Percentiles rank a stretch among this genome's conserved stretches.
Conservation (phyloP, 1,139 yeast species). For the Debaryomycetaceae sp. region DNA sequence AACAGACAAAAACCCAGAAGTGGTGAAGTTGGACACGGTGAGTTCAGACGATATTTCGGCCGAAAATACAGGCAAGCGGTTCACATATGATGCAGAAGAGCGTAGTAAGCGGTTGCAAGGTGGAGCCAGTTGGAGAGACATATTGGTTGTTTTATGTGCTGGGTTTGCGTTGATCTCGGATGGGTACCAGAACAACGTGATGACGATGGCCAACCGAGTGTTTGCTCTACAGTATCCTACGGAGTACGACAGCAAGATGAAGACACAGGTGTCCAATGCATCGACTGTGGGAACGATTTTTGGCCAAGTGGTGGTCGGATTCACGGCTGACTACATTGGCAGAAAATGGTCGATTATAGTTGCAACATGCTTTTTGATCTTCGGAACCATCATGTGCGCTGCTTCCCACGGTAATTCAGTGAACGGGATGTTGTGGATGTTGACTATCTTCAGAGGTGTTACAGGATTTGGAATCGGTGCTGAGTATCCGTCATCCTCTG, state of each 20-base stretch:
- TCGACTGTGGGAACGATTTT: constrained; percentile 49
- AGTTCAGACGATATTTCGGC: not conserved
- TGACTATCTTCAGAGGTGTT: constrained; percentile 62
- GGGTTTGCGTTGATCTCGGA: constrained; percentile 53
- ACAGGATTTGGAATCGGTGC: constrained; percentile 79
- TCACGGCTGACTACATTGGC: constrained; percentile 44
- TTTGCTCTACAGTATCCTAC: constrained; percentile 29
- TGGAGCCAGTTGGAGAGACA: constrained; percentile 28
- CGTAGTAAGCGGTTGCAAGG: constrained; percentile 29
- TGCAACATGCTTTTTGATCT: constrained; percentile 42
- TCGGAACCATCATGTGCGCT: constrained; percentile 48
- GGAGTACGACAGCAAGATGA: constrained; percentile 33
- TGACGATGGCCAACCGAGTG: constrained; percentile 44
- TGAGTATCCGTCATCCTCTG: constrained; percentile 69
- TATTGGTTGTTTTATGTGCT: constrained; percentile 39
- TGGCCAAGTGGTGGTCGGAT: constrained; percentile 47
- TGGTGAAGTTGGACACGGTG: not conserved
- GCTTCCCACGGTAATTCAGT: constrained; percentile 44
- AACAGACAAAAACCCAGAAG: not conserved
- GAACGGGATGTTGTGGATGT: constrained; percentile 66
- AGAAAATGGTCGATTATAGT: constrained; percentile 46
- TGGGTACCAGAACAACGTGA: constrained; percentile 52
- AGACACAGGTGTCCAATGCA: constrained; percentile 48
- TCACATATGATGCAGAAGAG: constrained; percentile 32
- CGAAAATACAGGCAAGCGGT: constrained; percentile 10